Base-by-base conservation (phyloP, 768 basidiomycete species). In the Hericium rajendrae region DNA sequence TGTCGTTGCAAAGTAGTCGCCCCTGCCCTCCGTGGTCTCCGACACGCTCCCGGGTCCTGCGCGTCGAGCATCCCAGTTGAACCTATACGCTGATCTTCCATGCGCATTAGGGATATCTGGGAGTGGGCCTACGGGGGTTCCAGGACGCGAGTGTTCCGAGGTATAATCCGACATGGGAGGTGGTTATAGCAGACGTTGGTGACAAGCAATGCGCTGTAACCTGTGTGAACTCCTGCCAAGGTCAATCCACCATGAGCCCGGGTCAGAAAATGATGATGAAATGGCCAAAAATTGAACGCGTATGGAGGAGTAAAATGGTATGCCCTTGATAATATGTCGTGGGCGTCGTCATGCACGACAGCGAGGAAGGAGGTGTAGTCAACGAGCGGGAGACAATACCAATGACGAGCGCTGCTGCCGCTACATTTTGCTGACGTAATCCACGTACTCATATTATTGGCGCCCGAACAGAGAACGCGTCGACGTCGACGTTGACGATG, bases 41-140 rank as follows among this genome's bases (percentile, higher is more conserved):
- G 88, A 84, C 16, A 75, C 77, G 67, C 88, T 91, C 51, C 78
- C 84, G 38, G 88, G 86, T 4, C 88, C 86, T 54, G 71, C 76
- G 54, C 72, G 76, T 56, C 77, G 77, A 41, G 78, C 68, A 64
- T 91, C 89, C 86, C 86, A 91, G 40, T 78, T 82, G 71, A 91
- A 89, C 61, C 88, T 74, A 70, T 84, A 91, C 15, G 62, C 57
- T 4, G 83, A 80, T 8, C 79, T 24, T n/a, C 43, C 43, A 13
- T 46, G 78, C 12, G 83, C 73, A 53, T 79, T 72, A 20, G 73
- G 69, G 18, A 77, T 64, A 28, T 72, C 68, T 64, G 77, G 71
- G 20, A 78, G 70, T 8, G 74, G 72, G 41, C 73, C 74, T 52
- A 78, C 70, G 39, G 85, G 82, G 3, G 82, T 79, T 32, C 74